phyloP scores from a whole-genome alignment of 768 basidiomycete species.

The Cubamyces lactineus region DNA sequence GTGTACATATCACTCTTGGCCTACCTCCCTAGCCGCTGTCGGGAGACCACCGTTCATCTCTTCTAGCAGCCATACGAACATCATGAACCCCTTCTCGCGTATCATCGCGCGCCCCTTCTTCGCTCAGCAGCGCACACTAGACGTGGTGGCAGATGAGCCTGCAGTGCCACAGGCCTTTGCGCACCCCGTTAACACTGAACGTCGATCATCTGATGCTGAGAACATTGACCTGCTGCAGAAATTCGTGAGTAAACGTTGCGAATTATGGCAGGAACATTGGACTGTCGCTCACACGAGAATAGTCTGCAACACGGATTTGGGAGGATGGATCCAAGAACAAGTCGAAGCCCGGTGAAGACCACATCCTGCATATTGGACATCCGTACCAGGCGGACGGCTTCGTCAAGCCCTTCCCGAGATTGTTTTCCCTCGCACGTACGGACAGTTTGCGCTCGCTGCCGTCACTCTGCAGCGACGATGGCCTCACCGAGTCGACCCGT shows the following conservation, averaged over 20 bases:
- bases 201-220: too few species aligned
- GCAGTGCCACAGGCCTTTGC: background rate
- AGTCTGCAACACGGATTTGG: background rate
- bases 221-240: background rate
- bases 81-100: conserved; percentile 14
- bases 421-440: background rate
- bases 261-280: too few species aligned
- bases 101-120: conserved; percentile 12
- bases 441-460: background rate
- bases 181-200: background rate
- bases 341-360: too few species aligned
- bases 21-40: too few species aligned
- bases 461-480: conserved; percentile 9
- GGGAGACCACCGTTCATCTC: too few species aligned
- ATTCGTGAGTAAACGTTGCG: too few species aligned
- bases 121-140: background rate
- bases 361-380: too few species aligned
- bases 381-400: background rate
- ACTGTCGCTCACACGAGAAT: too few species aligned
- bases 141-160: background rate
- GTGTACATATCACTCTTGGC: conserved; percentile 13
- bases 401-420: background rate
- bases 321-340: too few species aligned
- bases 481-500: background rate
- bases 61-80: background rate